Base-by-base conservation (phyloP, 441 rosid species). In the Euphorbia corollata region DNA sequence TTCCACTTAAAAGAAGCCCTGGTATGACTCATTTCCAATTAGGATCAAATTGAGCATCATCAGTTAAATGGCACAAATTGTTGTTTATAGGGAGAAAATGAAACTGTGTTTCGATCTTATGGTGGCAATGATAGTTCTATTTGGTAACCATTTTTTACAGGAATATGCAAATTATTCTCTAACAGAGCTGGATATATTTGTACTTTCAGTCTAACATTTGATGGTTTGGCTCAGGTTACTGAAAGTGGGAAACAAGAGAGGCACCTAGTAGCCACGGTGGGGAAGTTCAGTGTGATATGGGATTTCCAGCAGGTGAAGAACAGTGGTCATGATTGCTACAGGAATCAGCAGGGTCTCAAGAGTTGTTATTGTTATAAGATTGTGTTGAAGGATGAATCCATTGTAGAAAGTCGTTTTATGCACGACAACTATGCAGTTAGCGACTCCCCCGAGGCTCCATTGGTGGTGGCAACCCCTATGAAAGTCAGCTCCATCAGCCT, bases 401-500 rank as follows among this genome's bases (percentile, higher is more conserved):
- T 94, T 11, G 94, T 91, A 0, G 99, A 89, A 68, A 91, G 99
- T 73, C 88, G 98, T 47, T 94, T 94, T 86, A 91, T 93, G 99
- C 89, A 94, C 38, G 99, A 94, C 74, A 91, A 89, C 73, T 94
- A 80, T 76, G 97, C 97, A n/a, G 86, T 84, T 60, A 89, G 77
- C 3, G 88, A 89, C 72, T 86, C 97, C 30, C 97, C 96, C 15
- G 98, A 94, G 80, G 99, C 99, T 39, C 99, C 99, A 50, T 73
- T 93, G 80, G 99, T 93, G 78, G 87, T 93, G 68, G 99, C 99
- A 43, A 93, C 96, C 6, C 89, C 95, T 16, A 76, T 86, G 85
- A 91, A 91, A 83, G 97, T 93, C 79, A 93, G 97, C 82, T 94
- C 96, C 15, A 85, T 91, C 83, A 94, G 96, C 89, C 85, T 94